Conservation (phyloP, 2,329 filamentous ascomycete genomes). For the Chaetothyriales sp. region DNA sequence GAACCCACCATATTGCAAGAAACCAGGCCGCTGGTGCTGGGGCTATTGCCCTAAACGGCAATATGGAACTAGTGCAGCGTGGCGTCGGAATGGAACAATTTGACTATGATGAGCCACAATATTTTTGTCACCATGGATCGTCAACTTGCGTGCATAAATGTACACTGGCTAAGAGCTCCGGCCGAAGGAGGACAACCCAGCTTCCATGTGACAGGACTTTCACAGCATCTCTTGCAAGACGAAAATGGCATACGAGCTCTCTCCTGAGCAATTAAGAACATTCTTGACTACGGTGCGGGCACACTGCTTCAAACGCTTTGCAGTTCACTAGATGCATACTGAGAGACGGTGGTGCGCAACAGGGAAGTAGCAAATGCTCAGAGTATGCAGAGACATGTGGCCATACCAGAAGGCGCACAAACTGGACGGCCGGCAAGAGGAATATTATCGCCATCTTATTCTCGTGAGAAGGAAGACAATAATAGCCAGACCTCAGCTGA, state of each 20-base stretch:
- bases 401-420: too few species aligned
- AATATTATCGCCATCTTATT: too few species aligned
- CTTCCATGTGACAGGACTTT: constrained; percentile 8
- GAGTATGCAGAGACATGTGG: constrained; percentile 1
- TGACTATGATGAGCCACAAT: constrained; percentile 9
- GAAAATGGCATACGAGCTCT: constrained; percentile 6
- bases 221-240: constrained; percentile 5
- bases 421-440: too few species aligned
- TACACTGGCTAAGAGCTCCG: constrained; percentile 10
- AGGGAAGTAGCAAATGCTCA: constrained; percentile 6
- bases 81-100: constrained; percentile 4
- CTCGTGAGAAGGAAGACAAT: too few species aligned
- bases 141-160: constrained; percentile 5
- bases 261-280: constrained; percentile 14
- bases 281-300: constrained; percentile 7
- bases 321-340: constrained; percentile 8
- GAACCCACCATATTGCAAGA: constrained; percentile 9
- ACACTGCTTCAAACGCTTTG: constrained; percentile 6
- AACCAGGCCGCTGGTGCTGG: constrained; percentile 10
- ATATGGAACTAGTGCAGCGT: constrained; percentile 8
- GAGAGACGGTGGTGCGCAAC: constrained; percentile 5
- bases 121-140: constrained; percentile 12
- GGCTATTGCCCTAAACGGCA: constrained; percentile 7
- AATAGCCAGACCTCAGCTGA: too few species aligned
- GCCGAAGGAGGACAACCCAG: constrained; percentile 7